Evolutionary conservation across 139 green algal genomes (phyloP).

Genomic region (Chlorella sorokiniana): DNA sequence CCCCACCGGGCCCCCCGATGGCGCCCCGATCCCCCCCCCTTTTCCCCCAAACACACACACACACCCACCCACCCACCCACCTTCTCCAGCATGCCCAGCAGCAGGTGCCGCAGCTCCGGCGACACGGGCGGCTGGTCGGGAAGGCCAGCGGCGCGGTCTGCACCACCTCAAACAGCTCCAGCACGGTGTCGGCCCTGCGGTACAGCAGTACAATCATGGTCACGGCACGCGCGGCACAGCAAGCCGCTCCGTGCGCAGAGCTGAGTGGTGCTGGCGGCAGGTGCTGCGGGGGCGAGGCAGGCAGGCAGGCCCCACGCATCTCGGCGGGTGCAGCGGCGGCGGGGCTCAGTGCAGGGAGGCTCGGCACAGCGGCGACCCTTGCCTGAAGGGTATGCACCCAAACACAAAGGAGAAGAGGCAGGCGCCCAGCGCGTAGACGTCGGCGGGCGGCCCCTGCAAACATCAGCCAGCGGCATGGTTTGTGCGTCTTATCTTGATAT

Average conservation of each 20-base stretch:
- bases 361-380: neutral
- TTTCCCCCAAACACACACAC: too few species aligned
- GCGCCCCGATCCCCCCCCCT: too few species aligned
- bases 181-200: conserved; percentile 27
- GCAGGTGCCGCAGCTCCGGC: conserved; percentile 62
- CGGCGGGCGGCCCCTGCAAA: conserved; percentile 69
- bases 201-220: neutral
- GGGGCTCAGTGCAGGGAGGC: neutral
- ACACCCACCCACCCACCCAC: neutral
- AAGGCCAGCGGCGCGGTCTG: conserved; percentile 75
- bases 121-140: conserved; percentile 54
- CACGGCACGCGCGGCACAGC: too few species aligned
- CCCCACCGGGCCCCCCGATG: too few species aligned
- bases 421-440: conserved; percentile 84
- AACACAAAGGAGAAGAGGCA: conserved; percentile 85
- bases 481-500: too few species aligned
- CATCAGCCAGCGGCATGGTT: neutral
- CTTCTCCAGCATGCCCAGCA: conserved; percentile 60
- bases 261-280: too few species aligned
- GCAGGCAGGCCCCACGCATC: too few species aligned
- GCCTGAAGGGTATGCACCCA: conserved; percentile 78
- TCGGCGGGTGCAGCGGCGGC: neutral
- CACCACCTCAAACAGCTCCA: conserved; percentile 77
- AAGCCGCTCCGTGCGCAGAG: too few species aligned
- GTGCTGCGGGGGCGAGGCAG: too few species aligned